Conservation (phyloP, 164 flowering plant species). For the Chloranthus sessilifolius region DNA sequence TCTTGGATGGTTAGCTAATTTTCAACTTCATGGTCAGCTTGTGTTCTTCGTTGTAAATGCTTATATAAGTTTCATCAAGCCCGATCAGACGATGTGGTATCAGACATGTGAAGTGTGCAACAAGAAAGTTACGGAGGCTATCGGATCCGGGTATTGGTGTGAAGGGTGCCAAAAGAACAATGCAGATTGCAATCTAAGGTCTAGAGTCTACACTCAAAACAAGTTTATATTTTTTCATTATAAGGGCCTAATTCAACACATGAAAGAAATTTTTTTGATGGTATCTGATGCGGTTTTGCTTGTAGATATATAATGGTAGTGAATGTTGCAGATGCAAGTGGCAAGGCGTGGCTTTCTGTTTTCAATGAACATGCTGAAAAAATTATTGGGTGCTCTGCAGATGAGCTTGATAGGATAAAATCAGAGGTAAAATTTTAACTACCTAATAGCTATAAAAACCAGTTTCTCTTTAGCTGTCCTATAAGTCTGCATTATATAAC, state of each 20-base stretch:
- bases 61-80: conserved; percentile 64
- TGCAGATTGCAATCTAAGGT: conserved; percentile 72
- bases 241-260: too few species aligned
- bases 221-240: too few species aligned
- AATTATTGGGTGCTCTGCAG: conserved; percentile 88
- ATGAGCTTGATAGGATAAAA: conserved; percentile 72
- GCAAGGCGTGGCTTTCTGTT: conserved; percentile 74
- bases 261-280: background rate
- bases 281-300: too few species aligned
- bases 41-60: conserved; percentile 56
- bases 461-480: too few species aligned
- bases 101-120: conserved; percentile 88
- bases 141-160: conserved; percentile 95
- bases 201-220: too few species aligned
- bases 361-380: conserved; percentile 90
- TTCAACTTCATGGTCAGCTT: conserved; percentile 43
- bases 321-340: conserved; percentile 69
- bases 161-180: conserved; percentile 90
- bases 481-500: too few species aligned
- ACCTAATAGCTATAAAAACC: too few species aligned
- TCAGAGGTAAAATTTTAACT: conserved; percentile 39
- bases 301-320: conserved; percentile 69
- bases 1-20: background rate
- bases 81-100: conserved; percentile 96
- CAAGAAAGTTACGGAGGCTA: conserved; percentile 85